phyloP scores from a whole-genome alignment of 331 rosid species.

The Prunus yedoensis region DNA sequence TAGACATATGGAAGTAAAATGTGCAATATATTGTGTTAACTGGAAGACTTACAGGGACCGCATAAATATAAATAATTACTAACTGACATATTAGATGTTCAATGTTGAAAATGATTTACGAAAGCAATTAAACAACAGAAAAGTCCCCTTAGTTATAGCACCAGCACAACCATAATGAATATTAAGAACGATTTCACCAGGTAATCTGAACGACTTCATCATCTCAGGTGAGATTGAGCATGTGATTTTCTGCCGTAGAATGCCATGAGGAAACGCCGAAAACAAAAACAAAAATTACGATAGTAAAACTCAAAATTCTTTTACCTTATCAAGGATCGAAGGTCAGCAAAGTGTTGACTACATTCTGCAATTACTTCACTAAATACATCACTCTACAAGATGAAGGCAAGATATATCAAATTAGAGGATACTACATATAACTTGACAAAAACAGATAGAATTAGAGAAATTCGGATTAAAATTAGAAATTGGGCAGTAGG shows the following conservation, averaged over 20 bases:
- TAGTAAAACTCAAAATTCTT: background rate
- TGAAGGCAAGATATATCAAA: slow-evolving; percentile 9
- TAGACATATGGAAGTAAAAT: background rate
- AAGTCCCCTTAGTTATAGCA: background rate
- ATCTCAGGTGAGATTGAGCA: background rate
- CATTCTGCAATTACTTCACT: slow-evolving; percentile 74
- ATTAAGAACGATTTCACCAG: background rate
- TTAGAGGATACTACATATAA: background rate
- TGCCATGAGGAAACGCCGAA: background rate
- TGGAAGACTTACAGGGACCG: background rate
- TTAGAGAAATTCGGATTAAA: background rate
- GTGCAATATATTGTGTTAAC: background rate
- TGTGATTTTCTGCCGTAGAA: background rate
- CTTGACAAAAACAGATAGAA: background rate
- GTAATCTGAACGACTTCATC: background rate
- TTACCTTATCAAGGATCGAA: slow-evolving; percentile 79
- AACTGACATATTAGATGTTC: background rate
- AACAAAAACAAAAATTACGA: background rate
- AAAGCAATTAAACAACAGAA: background rate
- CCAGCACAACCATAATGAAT: background rate
- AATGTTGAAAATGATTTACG: background rate
- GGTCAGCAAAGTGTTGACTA: slow-evolving; percentile 74
- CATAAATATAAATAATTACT: background rate
- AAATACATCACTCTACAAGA: slow-evolving; percentile 58
- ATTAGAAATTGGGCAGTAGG: background rate